Base-by-base conservation (phyloP, 371 early-diverging fungal genomes). In the Lichtheimia hyalospora region DNA sequence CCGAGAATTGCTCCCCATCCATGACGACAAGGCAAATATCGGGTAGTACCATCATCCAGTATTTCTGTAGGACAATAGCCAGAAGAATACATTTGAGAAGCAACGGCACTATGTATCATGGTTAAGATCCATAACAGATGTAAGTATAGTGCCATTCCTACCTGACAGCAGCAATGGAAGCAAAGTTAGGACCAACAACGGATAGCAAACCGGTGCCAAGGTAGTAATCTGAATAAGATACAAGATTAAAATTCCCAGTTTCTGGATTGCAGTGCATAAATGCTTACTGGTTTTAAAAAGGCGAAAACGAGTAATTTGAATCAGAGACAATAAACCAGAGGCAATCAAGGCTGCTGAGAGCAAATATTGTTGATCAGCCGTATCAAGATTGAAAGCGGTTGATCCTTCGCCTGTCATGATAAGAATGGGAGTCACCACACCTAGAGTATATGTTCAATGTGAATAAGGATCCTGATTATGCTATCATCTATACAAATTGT, bases 1-100 rank as follows among this genome's bases (percentile, higher is more conserved):
- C 86, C 86, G 10, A 86, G 66, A 55, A 81, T 75, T 2, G 84
- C 85, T 28, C 86, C 86, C 76, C 78, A 86, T 5, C 80, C 86
- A 18, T 74, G 58, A 16, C 79, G 82, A 52, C 86, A 86, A 3
- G 86, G 73, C 2, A 79, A 60, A 52, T 79, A 74, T 10, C 63
- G 58, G 14, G 58, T 60, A 7, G 81, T 73, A 4, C 86, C 86
- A 28, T 77, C 77, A 12, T 62, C 68, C 7, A 77, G 60, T 5
- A 59, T 61, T n/a, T 66, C 51, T 3, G 81, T 75, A 14, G 75
- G 72, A 52, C 82, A 82, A 58, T 65, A 80, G 8, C 82, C 82
- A 50, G 48, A 74, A 3, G 68, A 41, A 49, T 76, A 79, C 74
- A 75, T 74, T 25, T 75, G 69, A 58, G 49, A 55, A 48, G 74